Percentiles rank a stretch among this genome's conserved stretches.
phyloP scores from a whole-genome alignment of 306 rosid genomes.

The Notholithocarpus densiflorus region DNA sequence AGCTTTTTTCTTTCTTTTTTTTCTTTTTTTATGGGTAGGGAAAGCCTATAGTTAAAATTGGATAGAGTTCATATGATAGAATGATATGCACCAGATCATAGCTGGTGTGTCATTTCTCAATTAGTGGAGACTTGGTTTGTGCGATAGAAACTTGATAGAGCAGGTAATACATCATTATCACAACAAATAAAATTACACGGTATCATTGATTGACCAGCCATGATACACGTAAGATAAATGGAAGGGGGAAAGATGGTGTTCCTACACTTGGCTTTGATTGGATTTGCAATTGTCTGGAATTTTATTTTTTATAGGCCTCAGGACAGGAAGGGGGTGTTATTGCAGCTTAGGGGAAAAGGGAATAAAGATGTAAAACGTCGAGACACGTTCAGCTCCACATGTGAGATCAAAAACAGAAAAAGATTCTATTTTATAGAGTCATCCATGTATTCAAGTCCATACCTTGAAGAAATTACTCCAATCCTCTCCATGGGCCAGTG shows the following conservation, averaged over 20 bases:
- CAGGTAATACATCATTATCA: too few species aligned
- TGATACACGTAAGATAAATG: too few species aligned
- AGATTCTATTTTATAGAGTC: not conserved
- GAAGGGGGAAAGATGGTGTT: not conserved
- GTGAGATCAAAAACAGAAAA: not conserved
- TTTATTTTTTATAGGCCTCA: not conserved
- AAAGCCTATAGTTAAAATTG: too few species aligned
- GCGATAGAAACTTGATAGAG: too few species aligned
- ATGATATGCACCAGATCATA: too few species aligned
- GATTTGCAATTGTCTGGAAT: not conserved
- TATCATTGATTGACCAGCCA: too few species aligned
- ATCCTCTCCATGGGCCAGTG: slow-evolving; percentile 62
- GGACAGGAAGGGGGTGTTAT: not conserved
- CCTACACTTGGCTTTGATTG: not conserved
- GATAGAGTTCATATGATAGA: too few species aligned
- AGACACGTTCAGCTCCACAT: not conserved
- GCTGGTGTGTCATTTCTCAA: too few species aligned
- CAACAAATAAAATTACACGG: too few species aligned
- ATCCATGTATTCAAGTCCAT: slow-evolving; percentile 13
- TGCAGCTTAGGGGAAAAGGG: not conserved
- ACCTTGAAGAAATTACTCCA: slow-evolving; percentile 78
- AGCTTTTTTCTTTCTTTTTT: not conserved
- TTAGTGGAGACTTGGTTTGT: too few species aligned
- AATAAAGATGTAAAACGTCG: not conserved
- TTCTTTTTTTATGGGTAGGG: too few species aligned